These are phyloP conservation scores for Zalerion maritima DNA, from an alignment of 495 filamentous ascomycete genomes.

Conservation along the genomic window DNA sequence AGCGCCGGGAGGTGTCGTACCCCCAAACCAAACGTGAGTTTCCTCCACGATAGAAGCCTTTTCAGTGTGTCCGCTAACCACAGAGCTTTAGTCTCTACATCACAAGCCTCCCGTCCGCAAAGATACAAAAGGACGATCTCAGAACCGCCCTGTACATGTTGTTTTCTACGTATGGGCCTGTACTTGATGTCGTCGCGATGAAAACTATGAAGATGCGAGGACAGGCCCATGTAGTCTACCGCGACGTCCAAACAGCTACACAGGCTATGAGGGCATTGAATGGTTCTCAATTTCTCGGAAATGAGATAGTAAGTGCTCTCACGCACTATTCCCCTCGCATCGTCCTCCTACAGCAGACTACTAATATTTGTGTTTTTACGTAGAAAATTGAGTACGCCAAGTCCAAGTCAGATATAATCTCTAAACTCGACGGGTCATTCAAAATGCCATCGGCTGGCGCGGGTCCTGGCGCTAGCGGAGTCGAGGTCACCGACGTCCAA, in stretches of 20 bases:
- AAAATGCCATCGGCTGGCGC: conserved; percentile 39
- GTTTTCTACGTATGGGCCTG: conserved; percentile 83
- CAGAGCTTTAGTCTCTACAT: conserved; percentile 58
- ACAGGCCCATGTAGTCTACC: conserved; percentile 85
- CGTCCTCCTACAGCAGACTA: not conserved
- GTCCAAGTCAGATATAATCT: conserved; percentile 67
- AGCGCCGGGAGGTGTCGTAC: conserved; percentile 19
- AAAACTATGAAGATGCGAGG: conserved; percentile 85
- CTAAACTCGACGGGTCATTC: conserved; percentile 84
- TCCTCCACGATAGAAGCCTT: conserved; percentile 1
- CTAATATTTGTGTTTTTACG: not conserved
- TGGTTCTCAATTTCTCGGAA: conserved; percentile 76
- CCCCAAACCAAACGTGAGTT: conserved; percentile 63
- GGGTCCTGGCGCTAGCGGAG: conserved; percentile 34
- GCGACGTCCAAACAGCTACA: conserved; percentile 72
- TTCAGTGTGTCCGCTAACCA: not conserved
- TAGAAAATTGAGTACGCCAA: conserved; percentile 86
- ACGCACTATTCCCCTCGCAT: not conserved
- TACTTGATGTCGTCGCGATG: conserved; percentile 85
- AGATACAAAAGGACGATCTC: conserved; percentile 73
- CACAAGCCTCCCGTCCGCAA: conserved; percentile 65
- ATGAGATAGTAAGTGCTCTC: conserved; percentile 54
- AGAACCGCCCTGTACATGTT: conserved; percentile 76
- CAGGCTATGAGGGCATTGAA: conserved; percentile 81
- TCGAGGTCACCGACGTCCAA: conserved; percentile 58